These are phyloP conservation scores for Backusella tuberculispora DNA, from an alignment of 192 early-diverging fungal species.

Conservation along the genomic window DNA sequence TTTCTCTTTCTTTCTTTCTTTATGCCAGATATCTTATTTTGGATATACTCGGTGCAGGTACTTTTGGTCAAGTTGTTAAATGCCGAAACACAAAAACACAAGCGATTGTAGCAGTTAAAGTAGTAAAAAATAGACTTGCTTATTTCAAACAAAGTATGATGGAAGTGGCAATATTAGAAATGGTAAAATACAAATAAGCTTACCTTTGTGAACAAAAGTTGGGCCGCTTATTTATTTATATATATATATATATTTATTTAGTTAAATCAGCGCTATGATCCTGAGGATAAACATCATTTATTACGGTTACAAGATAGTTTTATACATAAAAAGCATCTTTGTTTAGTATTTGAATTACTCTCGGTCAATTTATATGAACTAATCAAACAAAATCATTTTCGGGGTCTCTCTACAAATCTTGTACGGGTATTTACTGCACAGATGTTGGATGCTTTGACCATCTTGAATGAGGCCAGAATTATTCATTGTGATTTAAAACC, in stretches of 20 bases:
- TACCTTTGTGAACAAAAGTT: neutral
- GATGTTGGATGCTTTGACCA: slow-evolving; percentile 88
- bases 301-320: slow-evolving; percentile 90
- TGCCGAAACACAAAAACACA: slow-evolving; percentile 93
- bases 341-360: slow-evolving; percentile 96
- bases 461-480: slow-evolving; percentile 85
- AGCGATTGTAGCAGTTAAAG: slow-evolving; percentile 92
- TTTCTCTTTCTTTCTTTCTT: neutral
- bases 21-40: slow-evolving; percentile 76
- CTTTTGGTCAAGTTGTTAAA: slow-evolving; percentile 99
- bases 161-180: slow-evolving; percentile 92
- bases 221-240: no score
- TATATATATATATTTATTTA: slow-evolving; percentile 27
- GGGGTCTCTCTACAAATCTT: slow-evolving; percentile 91
- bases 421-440: slow-evolving; percentile 93
- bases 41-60: slow-evolving; percentile 93
- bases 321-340: slow-evolving; percentile 91
- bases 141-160: slow-evolving; percentile 98
- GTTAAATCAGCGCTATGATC: slow-evolving; percentile 90
- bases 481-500: slow-evolving; percentile 99
- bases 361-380: slow-evolving; percentile 98
- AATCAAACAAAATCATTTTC: slow-evolving; percentile 97
- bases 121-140: slow-evolving; percentile 97
- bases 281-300: slow-evolving; percentile 87
- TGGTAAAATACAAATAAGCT: slow-evolving; percentile 53